These are phyloP conservation scores for Scheffersomyces ergatensis DNA, from an alignment of 805 yeast genomes.

Conservation along the genomic window DNA sequence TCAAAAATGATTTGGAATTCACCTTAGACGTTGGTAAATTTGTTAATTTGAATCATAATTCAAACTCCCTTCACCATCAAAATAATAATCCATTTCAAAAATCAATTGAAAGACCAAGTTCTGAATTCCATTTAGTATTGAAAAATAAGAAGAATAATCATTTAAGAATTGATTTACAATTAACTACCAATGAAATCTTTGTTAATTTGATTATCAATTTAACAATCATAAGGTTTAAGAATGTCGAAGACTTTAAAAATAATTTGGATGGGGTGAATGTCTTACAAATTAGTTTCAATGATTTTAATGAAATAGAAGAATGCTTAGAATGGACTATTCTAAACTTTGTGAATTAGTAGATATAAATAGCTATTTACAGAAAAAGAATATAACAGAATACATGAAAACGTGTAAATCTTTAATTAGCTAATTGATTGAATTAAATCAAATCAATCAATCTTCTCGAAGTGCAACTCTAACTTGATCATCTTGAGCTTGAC, in stretches of 20 bases:
- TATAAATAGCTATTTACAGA: neutral
- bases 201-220: constrained; percentile 37
- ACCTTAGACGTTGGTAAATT: constrained; percentile 16
- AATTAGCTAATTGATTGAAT: neutral
- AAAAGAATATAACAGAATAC: constrained; percentile 1
- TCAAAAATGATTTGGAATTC: constrained; percentile 6
- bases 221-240: constrained; percentile 28
- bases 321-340: constrained; percentile 55
- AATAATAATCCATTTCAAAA: constrained; percentile 34
- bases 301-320: constrained; percentile 51
- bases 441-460: constrained; percentile 1
- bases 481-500: constrained; percentile 24
- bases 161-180: constrained; percentile 24
- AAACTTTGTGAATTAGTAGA: constrained; percentile 19
- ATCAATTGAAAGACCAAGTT: constrained; percentile 35
- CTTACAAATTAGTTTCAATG: constrained; percentile 47
- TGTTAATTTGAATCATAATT: constrained; percentile 17
- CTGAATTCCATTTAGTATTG: neutral
- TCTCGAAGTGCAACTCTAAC: constrained; percentile 31
- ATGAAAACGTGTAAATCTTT: neutral
- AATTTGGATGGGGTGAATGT: constrained; percentile 36
- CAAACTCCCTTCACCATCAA: too few species aligned
- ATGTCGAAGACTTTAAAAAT: constrained; percentile 18
- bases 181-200: constrained; percentile 40
- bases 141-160: constrained; percentile 9